Base-by-base conservation (phyloP, 768 basidiomycete genomes). In the Phanerochaete sordida region DNA sequence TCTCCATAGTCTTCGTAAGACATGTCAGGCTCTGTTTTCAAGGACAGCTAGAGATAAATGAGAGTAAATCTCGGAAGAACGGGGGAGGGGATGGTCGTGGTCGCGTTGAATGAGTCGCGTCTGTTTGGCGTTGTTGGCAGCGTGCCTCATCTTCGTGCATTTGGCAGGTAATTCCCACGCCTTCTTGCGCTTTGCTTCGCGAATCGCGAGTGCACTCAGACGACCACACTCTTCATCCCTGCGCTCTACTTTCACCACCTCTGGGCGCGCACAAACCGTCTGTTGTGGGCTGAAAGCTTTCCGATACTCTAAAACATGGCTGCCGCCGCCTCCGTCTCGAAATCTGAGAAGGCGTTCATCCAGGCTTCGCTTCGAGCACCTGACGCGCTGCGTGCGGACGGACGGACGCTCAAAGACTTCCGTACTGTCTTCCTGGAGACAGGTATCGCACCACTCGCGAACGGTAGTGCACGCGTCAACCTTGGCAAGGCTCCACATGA, bases 311-410 rank as follows among this genome's bases (percentile, higher is more conserved):
- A 16, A 26, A 48, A 23, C 27, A 48, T 37, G 47, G 24, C 47
- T 6, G 24, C 27, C 24, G 6, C 27, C 47, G 24, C 73, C 1
- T 68, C 59, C 9, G 51, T 87, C 56, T 93, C 91, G 45, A 93
- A 93, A 65, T 83, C 91, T 0, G 92, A 94, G 74, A 83, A 83
- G 65, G 83, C 91, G 3, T 93, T 88, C 67, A 86, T 91, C 31
- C 83, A 84, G 63, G 71, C 84, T 9, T 87, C 90, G 0, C 76
- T 93, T 5, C 76, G 82, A 21, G 78, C 82, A 1, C 70, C 73
- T 48, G 79, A 82, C 1, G 84, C 91, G 1, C 74, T 85, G n/a
- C 88, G 93, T 53, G 79, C 83, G 3, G 93, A 95, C 70, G 92
- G 92, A 0, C 87, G 93, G 21, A 67, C 76, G 6, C 76, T 89